Base-by-base conservation (phyloP, 805 yeast genomes). In the Zygosaccharomyces bisporus region DNA sequence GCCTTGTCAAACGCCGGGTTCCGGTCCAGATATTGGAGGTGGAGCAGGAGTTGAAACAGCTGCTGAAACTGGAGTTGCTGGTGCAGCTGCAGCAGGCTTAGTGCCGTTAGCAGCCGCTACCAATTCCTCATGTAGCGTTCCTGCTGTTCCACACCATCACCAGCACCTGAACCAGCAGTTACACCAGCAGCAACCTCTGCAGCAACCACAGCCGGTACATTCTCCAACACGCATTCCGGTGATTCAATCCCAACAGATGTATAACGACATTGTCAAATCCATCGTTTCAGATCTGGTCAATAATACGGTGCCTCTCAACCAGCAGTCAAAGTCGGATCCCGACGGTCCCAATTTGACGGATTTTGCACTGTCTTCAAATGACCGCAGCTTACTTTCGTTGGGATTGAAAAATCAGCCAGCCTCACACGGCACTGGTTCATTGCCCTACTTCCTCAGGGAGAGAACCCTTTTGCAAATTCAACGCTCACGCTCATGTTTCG, bases 401-500 rank as follows among this genome's bases (percentile, higher is more conserved):
- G 59, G 57, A 10, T 33, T 55, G 19, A 46, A 41, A 14, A 45
- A 37, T 17, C 39, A 32, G 17, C 47, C 55, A 3, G 54, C 55
- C 4, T 45, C 55, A 1, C 50, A 53, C 12, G 25, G 33, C 24
- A 34, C 47, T 10, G 34, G 40, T 18, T 8, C 34, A n/a, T 34
- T 56, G 13, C 62, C 58, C 18, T 54, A 41, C 37, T 57, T 50
- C 44, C 52, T 54, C 52, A 60, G 56, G 38, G 69, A 70, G 45
- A 72, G 70, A 45, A 51, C 77, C 5, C 57, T 77, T 20, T 61
- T 66, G 20, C 71, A 69, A 38, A 74, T 84, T 41, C 83, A 81
- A 52, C 72, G 77, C 38, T 82, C 89, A 5, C 76, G 76, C 47
- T 74, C 84, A 18, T 82, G 88, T 53, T 69, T 75, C 30, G 78